These are phyloP conservation scores for Neopestalotiopsis rosae DNA, from an alignment of 2,329 filamentous ascomycete genomes.

Conservation along the genomic window DNA sequence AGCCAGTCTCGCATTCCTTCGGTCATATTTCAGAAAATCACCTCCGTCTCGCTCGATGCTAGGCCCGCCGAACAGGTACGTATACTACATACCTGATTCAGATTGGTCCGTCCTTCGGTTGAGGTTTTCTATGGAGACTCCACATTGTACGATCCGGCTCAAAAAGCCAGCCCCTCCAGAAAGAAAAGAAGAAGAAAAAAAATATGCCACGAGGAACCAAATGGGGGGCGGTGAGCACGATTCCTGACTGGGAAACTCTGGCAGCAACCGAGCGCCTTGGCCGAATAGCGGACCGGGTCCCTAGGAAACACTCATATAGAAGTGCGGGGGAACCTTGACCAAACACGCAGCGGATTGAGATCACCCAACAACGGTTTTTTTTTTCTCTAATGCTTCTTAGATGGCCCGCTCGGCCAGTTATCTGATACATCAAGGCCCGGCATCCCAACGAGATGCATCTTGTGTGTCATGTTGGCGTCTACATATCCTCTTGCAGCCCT, in stretches of 20 bases:
- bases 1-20: background rate
- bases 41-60: background rate
- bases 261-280: conserved; percentile 25
- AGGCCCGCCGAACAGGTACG: background rate
- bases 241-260: conserved; percentile 17
- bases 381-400: background rate
- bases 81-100: background rate
- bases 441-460: conserved; percentile 7
- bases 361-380: background rate
- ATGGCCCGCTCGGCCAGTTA: background rate
- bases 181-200: background rate
- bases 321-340: conserved; percentile 15
- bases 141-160: conserved; percentile 12
- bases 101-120: background rate
- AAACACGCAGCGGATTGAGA: background rate
- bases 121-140: conserved; percentile 15
- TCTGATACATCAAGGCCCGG: background rate
- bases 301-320: background rate
- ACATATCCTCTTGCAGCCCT: conserved; percentile 7
- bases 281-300: conserved; percentile 26
- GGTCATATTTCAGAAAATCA: background rate
- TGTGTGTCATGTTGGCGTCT: conserved; percentile 5
- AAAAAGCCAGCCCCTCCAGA: conserved; percentile 17
- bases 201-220: conserved; percentile 1
- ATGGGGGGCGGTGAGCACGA: conserved; percentile 15